Percentiles rank a stretch among this genome's conserved stretches.
Evolutionary conservation across 129 eudicot species (phyloP).

Genomic region (Ambrosia artemisiifolia): DNA sequence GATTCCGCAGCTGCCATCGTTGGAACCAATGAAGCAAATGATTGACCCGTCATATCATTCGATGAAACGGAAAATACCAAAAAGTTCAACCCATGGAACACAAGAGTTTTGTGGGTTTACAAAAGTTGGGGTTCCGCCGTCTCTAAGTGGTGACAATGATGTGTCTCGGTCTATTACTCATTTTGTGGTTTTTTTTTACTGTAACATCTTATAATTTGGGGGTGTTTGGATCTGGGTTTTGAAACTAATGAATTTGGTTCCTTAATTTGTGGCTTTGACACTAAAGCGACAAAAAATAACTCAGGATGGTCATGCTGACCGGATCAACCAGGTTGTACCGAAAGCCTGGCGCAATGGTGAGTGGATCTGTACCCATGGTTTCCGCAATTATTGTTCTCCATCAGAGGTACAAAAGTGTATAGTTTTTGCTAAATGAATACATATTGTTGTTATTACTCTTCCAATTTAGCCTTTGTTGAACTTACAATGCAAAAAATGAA

Average conservation of each 20-base stretch:
- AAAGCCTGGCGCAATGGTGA: conserved; percentile 94
- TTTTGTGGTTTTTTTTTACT: no score
- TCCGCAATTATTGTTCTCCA: conserved; percentile 90
- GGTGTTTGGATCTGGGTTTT: no score
- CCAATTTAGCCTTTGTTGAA: conserved; percentile 22
- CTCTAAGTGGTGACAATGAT: no score
- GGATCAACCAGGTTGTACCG: conserved; percentile 47
- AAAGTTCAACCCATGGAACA: background rate
- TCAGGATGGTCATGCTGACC: conserved; percentile 22
- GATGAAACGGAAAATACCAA: background rate
- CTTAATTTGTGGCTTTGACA: no score
- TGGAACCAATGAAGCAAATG: background rate
- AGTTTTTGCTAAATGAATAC: background rate
- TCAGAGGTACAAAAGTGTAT: conserved; percentile 46
- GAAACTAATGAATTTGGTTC: no score
- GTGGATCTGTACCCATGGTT: conserved; percentile 89
- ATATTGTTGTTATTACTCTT: conserved; percentile 10
- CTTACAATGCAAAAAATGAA: conserved; percentile 83
- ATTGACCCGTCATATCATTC: background rate
- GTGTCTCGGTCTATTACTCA: no score
- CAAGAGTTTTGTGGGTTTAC: no score
- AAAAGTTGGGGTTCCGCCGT: no score
- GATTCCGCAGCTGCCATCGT: background rate
- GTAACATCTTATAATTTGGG: no score
- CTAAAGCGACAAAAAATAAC: no score